These are phyloP conservation scores for Stramenopiles sp. DNA, from an alignment of 352 stramenopile genomes.

Conservation along the genomic window DNA sequence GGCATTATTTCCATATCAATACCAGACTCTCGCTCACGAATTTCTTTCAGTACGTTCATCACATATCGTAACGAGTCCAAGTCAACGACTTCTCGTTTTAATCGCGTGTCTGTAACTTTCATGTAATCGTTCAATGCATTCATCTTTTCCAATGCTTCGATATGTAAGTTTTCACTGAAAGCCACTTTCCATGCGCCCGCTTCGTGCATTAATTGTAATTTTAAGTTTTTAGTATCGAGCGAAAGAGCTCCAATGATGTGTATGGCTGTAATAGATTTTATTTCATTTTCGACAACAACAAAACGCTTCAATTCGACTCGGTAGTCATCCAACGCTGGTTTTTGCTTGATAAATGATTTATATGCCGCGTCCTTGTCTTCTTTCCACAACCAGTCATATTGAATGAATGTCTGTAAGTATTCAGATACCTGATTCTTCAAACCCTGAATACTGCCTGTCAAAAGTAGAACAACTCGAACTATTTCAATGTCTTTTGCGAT, in stretches of 20 bases:
- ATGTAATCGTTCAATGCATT: conserved; percentile 87
- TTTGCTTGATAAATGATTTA: conserved; percentile 73
- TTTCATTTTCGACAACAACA: conserved; percentile 75
- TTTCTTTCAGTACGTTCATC: conserved; percentile 90
- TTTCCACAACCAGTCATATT: conserved; percentile 95
- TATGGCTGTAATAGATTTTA: conserved; percentile 56
- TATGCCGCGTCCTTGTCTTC: conserved; percentile 86
- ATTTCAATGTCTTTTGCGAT: conserved; percentile 98
- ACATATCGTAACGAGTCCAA: conserved; percentile 87
- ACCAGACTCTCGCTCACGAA: conserved; percentile 81
- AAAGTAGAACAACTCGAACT: conserved; percentile 80
- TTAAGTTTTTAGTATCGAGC: conserved; percentile 87
- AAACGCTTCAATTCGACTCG: conserved; percentile 89
- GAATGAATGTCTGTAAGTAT: conserved; percentile 79
- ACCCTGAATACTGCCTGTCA: conserved; percentile 89
- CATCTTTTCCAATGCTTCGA: conserved; percentile 58
- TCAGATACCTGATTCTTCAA: conserved; percentile 89
- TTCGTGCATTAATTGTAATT: conserved; percentile 83
- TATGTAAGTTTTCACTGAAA: conserved; percentile 88
- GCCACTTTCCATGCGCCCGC: conserved; percentile 89
- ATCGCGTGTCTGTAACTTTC: conserved; percentile 42
- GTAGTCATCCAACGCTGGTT: conserved; percentile 82
- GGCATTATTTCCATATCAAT: conserved; percentile 97
- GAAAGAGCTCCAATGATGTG: conserved; percentile 90
- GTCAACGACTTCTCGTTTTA: conserved; percentile 72